Base-by-base conservation (phyloP, 257 asterid genomes). In the Solanum paucissectum region DNA sequence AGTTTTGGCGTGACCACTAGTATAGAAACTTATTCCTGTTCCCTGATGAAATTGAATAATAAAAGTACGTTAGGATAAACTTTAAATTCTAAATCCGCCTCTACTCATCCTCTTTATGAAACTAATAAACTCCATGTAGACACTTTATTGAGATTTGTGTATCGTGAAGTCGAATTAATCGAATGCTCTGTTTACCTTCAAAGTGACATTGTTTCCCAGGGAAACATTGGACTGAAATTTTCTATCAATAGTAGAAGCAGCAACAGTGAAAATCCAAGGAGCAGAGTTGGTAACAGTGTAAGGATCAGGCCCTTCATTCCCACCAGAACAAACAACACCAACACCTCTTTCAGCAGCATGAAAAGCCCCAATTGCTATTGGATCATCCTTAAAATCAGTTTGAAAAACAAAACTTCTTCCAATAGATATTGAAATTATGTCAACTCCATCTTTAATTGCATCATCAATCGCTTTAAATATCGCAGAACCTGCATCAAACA, bases 181-280 rank as follows among this genome's bases (percentile, higher is more conserved):
- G 0, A 71, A 71, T 71, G 40, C 71, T 71, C 23, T 64, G 9
- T 25, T 14, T 91, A 94, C 98, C 95, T 92, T 44, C 84, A 90
- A 90, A 5, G 93, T 91, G 55, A 87, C 66, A 23, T 87, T 87
- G 88, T 93, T 94, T 77, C 97, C 98, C 4, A 94, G 94, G 16
- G 88, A n/a, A 42, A 95, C 83, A 38, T 75, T 92, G 52, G 95
- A 74, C 87, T 87, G 89, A 68, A 95, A 93, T 62, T 66, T 88
- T 6, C 98, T 94, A 73, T 94, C 98, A 27, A 93, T 93, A 18
- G 90, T 95, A 4, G 95, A 93, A 11, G 98, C 98, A 64, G 95
- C 98, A 2, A 95, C 93, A 3, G 98, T 95, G 90, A 95, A 91
- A 37, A 95, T 91, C 98, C 98, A 95, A n/a, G 98, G 98, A 74